Conservation (phyloP, 2,329 filamentous ascomycete genomes). For the Alternaria arborescens region DNA sequence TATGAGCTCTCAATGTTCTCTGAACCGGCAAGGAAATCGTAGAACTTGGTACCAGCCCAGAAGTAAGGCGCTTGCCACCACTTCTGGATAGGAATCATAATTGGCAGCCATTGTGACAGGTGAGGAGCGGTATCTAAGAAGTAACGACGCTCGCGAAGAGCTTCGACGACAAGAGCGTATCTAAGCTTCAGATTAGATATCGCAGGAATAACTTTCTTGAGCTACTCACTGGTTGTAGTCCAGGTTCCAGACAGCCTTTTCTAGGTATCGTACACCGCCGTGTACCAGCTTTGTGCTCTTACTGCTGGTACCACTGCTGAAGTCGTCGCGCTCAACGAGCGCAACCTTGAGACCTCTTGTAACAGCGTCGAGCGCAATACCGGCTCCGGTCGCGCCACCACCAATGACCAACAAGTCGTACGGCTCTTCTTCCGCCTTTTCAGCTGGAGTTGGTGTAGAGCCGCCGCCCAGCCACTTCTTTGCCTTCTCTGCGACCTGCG, state of each 20-base stretch:
- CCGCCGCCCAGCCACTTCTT: slow-evolving; percentile 54
- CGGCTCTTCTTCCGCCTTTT: slow-evolving; percentile 57
- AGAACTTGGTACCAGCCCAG: slow-evolving; percentile 80
- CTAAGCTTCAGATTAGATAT: slow-evolving; percentile 29
- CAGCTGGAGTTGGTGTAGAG: slow-evolving; percentile 32
- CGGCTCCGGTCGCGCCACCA: slow-evolving; percentile 79
- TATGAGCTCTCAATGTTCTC: slow-evolving; percentile 91
- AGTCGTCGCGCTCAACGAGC: slow-evolving; percentile 83
- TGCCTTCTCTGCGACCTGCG: slow-evolving; percentile 42
- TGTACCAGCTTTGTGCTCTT: slow-evolving; percentile 90
- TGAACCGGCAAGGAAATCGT: slow-evolving; percentile 83
- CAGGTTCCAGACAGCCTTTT: slow-evolving; percentile 86
- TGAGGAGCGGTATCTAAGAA: slow-evolving; percentile 85
- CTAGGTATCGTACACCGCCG: slow-evolving; percentile 83
- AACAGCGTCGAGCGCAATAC: slow-evolving; percentile 81
- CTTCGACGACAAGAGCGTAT: slow-evolving; percentile 79
- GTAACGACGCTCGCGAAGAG: slow-evolving; percentile 81
- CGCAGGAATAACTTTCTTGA: neutral
- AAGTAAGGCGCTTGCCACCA: slow-evolving; percentile 88
- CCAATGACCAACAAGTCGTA: slow-evolving; percentile 84
- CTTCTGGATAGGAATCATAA: slow-evolving; percentile 81
- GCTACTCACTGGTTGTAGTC: slow-evolving; percentile 77
- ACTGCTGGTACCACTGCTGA: slow-evolving; percentile 81
- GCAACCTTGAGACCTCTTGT: slow-evolving; percentile 82
- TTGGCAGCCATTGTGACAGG: slow-evolving; percentile 80